These are phyloP conservation scores for Alternaria angustiovoidea DNA, from an alignment of 2,329 filamentous ascomycete species.

Conservation along the genomic window DNA sequence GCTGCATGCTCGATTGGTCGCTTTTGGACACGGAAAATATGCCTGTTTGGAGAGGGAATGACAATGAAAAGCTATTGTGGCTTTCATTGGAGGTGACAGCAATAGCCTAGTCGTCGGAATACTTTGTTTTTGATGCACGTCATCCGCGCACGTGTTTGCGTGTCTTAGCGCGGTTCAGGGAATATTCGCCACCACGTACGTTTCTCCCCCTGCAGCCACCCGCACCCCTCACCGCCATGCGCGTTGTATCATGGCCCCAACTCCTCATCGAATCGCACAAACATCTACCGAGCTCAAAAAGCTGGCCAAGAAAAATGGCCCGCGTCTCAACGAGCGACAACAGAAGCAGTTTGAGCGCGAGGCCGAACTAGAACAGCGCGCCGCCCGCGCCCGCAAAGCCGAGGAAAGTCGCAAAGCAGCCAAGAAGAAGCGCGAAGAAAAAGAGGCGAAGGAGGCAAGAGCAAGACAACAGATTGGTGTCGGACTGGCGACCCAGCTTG, in stretches of 20 bases:
- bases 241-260: constrained; percentile 33
- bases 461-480: constrained; percentile 41
- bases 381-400: constrained; percentile 41
- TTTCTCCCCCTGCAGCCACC: constrained; percentile 1
- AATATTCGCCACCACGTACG: constrained; percentile 12
- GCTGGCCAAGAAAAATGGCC: constrained; percentile 41
- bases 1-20: not conserved
- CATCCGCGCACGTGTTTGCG: constrained; percentile 13
- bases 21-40: not conserved
- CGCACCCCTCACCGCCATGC: constrained; percentile 16
- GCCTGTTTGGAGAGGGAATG: not conserved
- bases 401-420: constrained; percentile 40
- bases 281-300: constrained; percentile 48
- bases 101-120: not conserved
- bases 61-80: not conserved
- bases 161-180: constrained; percentile 14
- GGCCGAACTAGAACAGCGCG: constrained; percentile 44
- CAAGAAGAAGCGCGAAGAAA: constrained; percentile 44
- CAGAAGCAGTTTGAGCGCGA: constrained; percentile 43
- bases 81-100: not conserved
- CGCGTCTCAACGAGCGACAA: constrained; percentile 35
- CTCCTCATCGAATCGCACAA: constrained; percentile 39
- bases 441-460: constrained; percentile 42
- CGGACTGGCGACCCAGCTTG: constrained; percentile 49
- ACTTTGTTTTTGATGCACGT: not conserved